Base-by-base conservation (phyloP, 2,329 filamentous ascomycete species). In the Aspergillus japonicus region DNA sequence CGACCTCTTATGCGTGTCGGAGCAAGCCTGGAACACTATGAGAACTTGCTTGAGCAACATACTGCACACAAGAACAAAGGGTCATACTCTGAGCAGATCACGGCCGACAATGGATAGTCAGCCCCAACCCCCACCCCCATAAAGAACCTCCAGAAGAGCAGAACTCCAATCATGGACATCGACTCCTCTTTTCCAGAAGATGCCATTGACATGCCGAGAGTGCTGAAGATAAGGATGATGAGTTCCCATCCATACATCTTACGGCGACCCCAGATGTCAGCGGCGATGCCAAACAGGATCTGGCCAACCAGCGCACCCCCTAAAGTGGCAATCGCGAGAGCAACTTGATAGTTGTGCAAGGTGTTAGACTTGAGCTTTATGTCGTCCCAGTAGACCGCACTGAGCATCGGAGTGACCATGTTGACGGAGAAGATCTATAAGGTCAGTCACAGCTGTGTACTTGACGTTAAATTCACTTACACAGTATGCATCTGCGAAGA, bases 51-150 rank as follows among this genome's bases (percentile, higher is more conserved):
- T 12, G 12, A 19, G n/a, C 16, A 19, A 12, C 42, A 11, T 2
- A 14, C 21, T 5, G 21, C 5, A 56, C n/a, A 19, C 16, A 5
- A 35, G 4, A 23, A 19, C 8, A 31, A 4, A 16, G 6, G 33
- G 7, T 6, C 56, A 10, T 56, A 64, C 75, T 89, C 87, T 0
- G 86, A 81, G 0, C 85, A 87, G 33, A 89, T 89, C 14, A 88
- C 83, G 0, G 86, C 85, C n/a, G 80, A 83, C 1, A 89, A 74
- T 0, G 87, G 86, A 68, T 88, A 88, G 70, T 88, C 85, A 23
- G 83, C 86, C n/a, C 85, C 85, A 35, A 87, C 85, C 0, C 84
- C 84, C 14, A 80, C 67, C 0, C 79, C 79, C 57, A 80, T 71
- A 31, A 80, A 61, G 51, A 77, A 68, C 23, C 79, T 69, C 77